These are phyloP conservation scores for Gentiana dahurica DNA, from an alignment of 257 asterid genomes.

Conservation along the genomic window DNA sequence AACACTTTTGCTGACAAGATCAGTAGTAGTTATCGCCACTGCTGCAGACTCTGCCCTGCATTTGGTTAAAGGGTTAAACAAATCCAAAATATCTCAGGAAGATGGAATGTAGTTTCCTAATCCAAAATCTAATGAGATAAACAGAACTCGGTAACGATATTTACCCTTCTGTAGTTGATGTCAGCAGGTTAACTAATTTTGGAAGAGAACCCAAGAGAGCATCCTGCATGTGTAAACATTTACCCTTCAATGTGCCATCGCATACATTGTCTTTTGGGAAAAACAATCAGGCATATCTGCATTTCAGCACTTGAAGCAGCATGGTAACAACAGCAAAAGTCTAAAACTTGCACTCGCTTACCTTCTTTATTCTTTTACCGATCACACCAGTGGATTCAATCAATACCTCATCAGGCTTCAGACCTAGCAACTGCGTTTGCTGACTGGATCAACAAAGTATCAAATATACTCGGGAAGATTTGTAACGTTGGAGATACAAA, in stretches of 20 bases:
- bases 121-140: background rate
- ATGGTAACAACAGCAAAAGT: no score
- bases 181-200: constrained; percentile 46
- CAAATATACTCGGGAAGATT: background rate
- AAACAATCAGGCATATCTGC: no score
- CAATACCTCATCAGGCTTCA: constrained; percentile 68
- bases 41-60: constrained; percentile 86
- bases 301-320: no score
- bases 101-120: background rate
- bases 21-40: constrained; percentile 97
- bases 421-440: constrained; percentile 54
- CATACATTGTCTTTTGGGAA: background rate
- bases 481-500: constrained; percentile 4
- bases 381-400: constrained; percentile 98
- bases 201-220: constrained; percentile 94
- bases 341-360: constrained; percentile 7
- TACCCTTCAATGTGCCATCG: no score
- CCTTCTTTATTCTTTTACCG: constrained; percentile 94
- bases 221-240: constrained; percentile 39
- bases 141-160: background rate
- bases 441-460: constrained; percentile 9
- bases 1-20: constrained; percentile 91
- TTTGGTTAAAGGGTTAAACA: background rate
- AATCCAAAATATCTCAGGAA: background rate
- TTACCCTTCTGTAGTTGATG: constrained; percentile 70